Evolutionary conservation across 768 basidiomycete genomes (phyloP), one percentile per base, ranked within the genome.

Genomic region (Kwoniella dendrophila): DNA sequence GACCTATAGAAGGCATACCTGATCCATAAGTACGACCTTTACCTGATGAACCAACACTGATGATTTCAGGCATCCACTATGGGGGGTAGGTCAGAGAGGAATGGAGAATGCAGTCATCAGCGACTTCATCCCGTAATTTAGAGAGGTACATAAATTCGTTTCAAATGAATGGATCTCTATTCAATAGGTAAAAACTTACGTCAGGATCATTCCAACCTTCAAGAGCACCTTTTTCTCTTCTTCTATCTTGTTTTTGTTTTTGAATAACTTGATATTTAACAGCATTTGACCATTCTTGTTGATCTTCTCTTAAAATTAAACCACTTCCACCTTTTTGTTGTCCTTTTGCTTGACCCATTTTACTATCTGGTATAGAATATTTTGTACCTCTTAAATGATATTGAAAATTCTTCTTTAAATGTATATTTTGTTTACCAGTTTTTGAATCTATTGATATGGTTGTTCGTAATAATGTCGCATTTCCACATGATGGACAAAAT

Each of bases 401-500:
- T 77, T 96, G 94, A 81, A 93, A 99, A 81, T 96, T 97, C 70
- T 86, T 84, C 81, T 94, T 97, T 52, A 99, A 86, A 81, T 99
- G 95, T 3, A 99, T 83, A 77, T 91, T 86, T 84, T 94, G 86
- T 14, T 72, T 86, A 81, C 74, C 72, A 1, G 69, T 66, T 24
- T 64, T 67, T 30, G 73, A 51, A 36, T 67, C 83, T 38, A 93
- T 84, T 2, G 95, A 95, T 27, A 97, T 90, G 2, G 93, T 94
- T 1, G 90, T 88, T 62, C 96, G 89, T 51, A 96, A 79, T 14
- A 99, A 83, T 0, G 95, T 90, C 0, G 92, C 84, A 57, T 92
- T 94, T 43, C 96, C 96, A 74, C 96, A 99, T 10, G 93, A 91
- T 1, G 96, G 95, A 77, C 96, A 99, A 82, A 99, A 99, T 71